Evolutionary conservation across 2,329 filamentous ascomycete species (phyloP).

Genomic region (Penicillium concentricum): DNA sequence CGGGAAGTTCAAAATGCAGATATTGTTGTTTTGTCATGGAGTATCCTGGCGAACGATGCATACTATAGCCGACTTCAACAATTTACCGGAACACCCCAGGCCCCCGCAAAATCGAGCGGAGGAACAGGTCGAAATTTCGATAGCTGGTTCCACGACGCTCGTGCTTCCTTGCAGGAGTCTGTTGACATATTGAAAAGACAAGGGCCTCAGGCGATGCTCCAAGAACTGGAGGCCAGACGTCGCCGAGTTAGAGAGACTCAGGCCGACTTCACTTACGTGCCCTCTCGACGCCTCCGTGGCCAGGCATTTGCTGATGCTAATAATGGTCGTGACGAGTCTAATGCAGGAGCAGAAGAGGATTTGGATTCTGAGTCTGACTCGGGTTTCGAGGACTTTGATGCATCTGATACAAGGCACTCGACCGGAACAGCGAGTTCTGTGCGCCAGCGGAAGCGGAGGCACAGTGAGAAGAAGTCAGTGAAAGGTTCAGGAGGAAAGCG

Average conservation of each 20-base stretch:
- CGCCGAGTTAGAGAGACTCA: slow-evolving; percentile 36
- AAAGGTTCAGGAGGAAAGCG: neutral
- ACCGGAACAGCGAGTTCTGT: neutral
- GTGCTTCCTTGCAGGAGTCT: slow-evolving; percentile 43
- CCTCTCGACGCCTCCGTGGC: slow-evolving; percentile 34
- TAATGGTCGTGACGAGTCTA: neutral
- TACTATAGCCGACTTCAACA: slow-evolving; percentile 54
- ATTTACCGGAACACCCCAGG: slow-evolving; percentile 50
- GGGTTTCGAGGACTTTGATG: neutral
- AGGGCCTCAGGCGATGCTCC: slow-evolving; percentile 35
- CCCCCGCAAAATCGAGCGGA: slow-evolving; percentile 39
- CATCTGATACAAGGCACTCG: neutral
- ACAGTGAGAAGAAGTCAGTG: neutral
- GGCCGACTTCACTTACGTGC: slow-evolving; percentile 39
- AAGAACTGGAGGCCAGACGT: slow-evolving; percentile 26
- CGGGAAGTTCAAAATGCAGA: slow-evolving; percentile 49
- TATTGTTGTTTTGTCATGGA: slow-evolving; percentile 57
- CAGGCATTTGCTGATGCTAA: slow-evolving; percentile 23
- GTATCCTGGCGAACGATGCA: slow-evolving; percentile 45
- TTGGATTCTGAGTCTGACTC: neutral
- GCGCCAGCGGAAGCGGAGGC: neutral
- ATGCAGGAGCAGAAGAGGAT: neutral
- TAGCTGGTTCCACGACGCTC: slow-evolving; percentile 54
- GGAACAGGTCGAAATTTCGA: slow-evolving; percentile 51
- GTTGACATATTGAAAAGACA: slow-evolving; percentile 35